Percentiles rank a stretch among this genome's conserved stretches.
These are phyloP conservation scores for Paracoccidioides brasiliensis DNA, from an alignment of 2,329 filamentous ascomycete species.

Conservation along the genomic window DNA sequence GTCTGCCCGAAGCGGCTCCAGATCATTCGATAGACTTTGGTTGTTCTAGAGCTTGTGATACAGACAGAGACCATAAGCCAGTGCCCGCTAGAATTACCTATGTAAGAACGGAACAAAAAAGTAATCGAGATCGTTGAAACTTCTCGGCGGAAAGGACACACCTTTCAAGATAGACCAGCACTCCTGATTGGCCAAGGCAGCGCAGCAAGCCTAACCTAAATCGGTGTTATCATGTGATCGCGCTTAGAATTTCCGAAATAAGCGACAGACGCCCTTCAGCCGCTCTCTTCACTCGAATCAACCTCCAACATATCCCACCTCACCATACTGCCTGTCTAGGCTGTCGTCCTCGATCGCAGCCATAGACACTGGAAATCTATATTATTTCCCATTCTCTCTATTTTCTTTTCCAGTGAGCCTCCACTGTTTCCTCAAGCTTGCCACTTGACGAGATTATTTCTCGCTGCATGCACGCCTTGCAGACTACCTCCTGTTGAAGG, in stretches of 20 bases:
- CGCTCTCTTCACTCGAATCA: not conserved
- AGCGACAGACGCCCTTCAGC: not conserved
- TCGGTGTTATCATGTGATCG: not conserved
- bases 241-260: not conserved
- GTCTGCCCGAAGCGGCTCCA: not conserved
- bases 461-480: not conserved
- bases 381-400: not conserved
- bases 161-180: not conserved
- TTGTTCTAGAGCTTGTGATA: not conserved
- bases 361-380: no score
- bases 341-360: no score
- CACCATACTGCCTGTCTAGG: not conserved
- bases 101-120: not conserved
- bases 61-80: not conserved
- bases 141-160: slow-evolving; percentile 4
- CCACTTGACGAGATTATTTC: not conserved
- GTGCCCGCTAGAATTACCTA: not conserved
- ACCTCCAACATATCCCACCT: not conserved
- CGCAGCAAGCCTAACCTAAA: not conserved
- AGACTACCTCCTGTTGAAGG: not conserved
- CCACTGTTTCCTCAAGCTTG: not conserved
- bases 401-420: not conserved
- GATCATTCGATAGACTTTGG: not conserved
- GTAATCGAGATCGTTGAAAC: not conserved
- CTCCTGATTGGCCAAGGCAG: slow-evolving; percentile 3